Base-by-base conservation (phyloP, 2,329 filamentous ascomycete genomes). In the Cladosporium austrohemisphaericum region DNA sequence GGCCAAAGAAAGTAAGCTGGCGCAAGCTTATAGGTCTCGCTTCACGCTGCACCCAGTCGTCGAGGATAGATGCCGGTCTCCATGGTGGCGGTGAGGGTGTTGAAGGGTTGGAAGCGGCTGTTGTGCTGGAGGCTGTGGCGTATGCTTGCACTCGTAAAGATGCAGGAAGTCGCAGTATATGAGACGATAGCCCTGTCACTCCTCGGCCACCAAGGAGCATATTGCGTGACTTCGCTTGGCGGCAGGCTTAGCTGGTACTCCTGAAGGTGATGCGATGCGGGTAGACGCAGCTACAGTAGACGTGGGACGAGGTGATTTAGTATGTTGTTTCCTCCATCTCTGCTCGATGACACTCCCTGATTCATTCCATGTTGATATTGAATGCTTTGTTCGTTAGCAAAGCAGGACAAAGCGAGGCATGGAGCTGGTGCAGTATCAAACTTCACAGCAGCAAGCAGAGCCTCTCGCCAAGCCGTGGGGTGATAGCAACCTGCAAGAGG, bases 1-100 rank as follows among this genome's bases (percentile, higher is more conserved):
- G 85, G 23, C 93, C 93, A 70, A 97, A 98, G 62, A 97, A 94
- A 73, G 95, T 97, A 62, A 98, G 80, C 71, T 97, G 93, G 51
- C 93, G 86, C 61, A 98, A 74, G 71, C 89, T 95, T 65, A 98
- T 96, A n/a, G 93, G 93, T 45, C 90, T 81, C 41, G 91, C 91
- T 66, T 95, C 89, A 62, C 86, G 88, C 55, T 87, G 85, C 45
- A 96, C 92, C 90, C 91, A 97, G 76, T 83, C 78, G 66, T 84
- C 80, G 44, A 84, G 69, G 28, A 77, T 74, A 16, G 75, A 76
- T 31, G 77, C 77, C 37, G 79, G 78, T 43, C 79, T 68, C 79
- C 79, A 83, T 61, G 76, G 72, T 2, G 79, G 79, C 41, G 74
- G 73, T 5, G 57, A 37, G 29, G 56, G 52, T 7, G 52, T 28